Evolutionary conservation across 805 yeast species (phyloP).

Genomic region (Kazachstania kunashirensis): DNA sequence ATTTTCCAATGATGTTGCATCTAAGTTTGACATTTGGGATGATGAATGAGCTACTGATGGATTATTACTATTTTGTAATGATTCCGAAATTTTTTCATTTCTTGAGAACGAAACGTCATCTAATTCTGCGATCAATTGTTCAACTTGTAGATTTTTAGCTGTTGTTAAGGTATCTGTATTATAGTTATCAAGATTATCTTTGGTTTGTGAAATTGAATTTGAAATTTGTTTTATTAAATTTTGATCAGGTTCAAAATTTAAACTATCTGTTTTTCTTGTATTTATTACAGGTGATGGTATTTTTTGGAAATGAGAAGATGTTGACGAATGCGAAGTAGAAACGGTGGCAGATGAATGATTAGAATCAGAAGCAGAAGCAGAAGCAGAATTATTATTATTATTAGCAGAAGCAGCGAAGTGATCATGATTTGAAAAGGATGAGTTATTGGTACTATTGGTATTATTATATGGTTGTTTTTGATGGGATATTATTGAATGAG

Average conservation of each 20-base stretch:
- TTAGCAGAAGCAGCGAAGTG: no score
- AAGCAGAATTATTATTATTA: no score
- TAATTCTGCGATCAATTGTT: slow-evolving; percentile 24
- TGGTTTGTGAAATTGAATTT: neutral
- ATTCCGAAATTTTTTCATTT: slow-evolving; percentile 10
- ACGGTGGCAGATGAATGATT: no score
- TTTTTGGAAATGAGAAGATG: no score
- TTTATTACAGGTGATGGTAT: neutral
- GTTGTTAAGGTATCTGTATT: slow-evolving; percentile 8
- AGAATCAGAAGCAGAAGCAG: no score
- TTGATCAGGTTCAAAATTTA: neutral
- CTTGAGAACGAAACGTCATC: slow-evolving; percentile 23
- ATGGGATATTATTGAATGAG: slow-evolving; percentile 1
- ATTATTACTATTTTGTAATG: neutral
- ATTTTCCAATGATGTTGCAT: neutral
- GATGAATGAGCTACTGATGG: neutral
- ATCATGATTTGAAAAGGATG: no score
- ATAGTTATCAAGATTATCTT: neutral
- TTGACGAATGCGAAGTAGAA: no score
- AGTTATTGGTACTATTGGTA: no score
- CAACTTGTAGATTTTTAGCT: slow-evolving; percentile 21
- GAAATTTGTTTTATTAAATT: neutral
- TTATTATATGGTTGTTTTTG: neutral
- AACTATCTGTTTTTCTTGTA: neutral
- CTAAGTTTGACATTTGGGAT: neutral